phyloP scores from a whole-genome alignment of 202 grass and related monocot species.

The Zizania palustris region DNA sequence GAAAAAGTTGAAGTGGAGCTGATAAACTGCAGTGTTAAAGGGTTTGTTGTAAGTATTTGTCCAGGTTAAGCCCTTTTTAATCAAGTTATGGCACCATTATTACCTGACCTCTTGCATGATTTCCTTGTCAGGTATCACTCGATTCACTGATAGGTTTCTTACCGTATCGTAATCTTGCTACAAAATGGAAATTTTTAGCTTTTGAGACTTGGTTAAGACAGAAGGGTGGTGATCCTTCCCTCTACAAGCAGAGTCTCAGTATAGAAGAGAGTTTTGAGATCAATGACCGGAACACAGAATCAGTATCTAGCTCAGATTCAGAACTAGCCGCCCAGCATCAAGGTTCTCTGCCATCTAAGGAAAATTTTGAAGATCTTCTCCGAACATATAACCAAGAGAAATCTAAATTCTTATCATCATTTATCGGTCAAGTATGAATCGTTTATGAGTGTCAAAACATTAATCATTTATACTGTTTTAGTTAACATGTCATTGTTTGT shows the following conservation, averaged over 20 bases:
- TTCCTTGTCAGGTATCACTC: conserved; percentile 75
- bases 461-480: conserved; percentile 26
- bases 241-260: conserved; percentile 62
- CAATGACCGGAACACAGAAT: conserved; percentile 43
- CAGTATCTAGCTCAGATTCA: conserved; percentile 45
- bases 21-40: conserved; percentile 78
- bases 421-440: conserved; percentile 89
- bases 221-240: conserved; percentile 77
- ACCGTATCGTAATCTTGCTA: conserved; percentile 83
- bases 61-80: conserved; percentile 7
- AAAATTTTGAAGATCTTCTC: conserved; percentile 80
- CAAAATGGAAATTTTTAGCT: conserved; percentile 84
- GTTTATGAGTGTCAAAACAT: conserved; percentile 20
- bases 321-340: conserved; percentile 51
- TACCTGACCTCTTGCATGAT: conserved; percentile 37
- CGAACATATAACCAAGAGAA: conserved; percentile 77
- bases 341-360: conserved; percentile 50
- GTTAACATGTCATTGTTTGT: conserved; percentile 27
- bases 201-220: conserved; percentile 93
- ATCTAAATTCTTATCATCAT: conserved; percentile 89
- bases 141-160: conserved; percentile 85
- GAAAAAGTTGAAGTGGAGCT: conserved; percentile 89
- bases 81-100: conserved; percentile 5
- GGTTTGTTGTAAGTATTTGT: conserved; percentile 80
- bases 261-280: conserved; percentile 57